These are phyloP conservation scores for Ceratocystis ficicola DNA, from an alignment of 2,329 filamentous ascomycete genomes.

Conservation along the genomic window DNA sequence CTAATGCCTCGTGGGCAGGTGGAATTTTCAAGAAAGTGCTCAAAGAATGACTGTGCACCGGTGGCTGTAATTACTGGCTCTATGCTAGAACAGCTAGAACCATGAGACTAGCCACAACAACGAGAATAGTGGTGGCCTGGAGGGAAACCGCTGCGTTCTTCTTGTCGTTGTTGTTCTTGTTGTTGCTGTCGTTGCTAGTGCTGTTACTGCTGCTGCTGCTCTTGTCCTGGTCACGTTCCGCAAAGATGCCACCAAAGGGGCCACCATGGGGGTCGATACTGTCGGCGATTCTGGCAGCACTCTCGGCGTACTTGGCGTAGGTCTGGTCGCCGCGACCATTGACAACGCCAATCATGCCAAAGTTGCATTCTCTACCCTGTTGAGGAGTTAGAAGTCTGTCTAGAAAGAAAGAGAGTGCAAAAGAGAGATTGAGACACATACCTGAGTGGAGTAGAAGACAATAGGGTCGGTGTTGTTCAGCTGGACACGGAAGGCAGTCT, in stretches of 20 bases:
- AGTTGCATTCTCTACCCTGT: constrained; percentile 26
- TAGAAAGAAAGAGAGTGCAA: background rate
- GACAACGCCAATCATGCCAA: constrained; percentile 29
- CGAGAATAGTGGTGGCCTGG: background rate
- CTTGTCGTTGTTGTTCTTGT: background rate
- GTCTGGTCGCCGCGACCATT: constrained; percentile 25
- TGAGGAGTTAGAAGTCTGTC: background rate
- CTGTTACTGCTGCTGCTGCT: background rate
- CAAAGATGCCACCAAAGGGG: constrained; percentile 18
- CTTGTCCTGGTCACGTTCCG: constrained; percentile 11
- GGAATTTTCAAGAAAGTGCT: background rate
- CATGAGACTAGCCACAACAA: background rate
- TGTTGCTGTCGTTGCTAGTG: background rate
- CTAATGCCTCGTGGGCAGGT: background rate
- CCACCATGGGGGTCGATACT: constrained; percentile 2
- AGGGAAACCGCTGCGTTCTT: background rate
- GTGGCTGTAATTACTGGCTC: background rate
- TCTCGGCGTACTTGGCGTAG: constrained; percentile 22
- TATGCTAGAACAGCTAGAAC: background rate
- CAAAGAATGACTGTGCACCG: no score
- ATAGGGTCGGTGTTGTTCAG: constrained; percentile 28
- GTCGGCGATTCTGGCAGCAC: constrained; percentile 5
- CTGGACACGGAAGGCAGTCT: constrained; percentile 26
- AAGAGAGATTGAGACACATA: background rate
- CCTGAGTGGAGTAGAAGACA: constrained; percentile 28